Evolutionary conservation across 2,329 filamentous ascomycete species (phyloP), one percentile per base, ranked within the genome.

Genomic region (Metarhizium sp.): DNA sequence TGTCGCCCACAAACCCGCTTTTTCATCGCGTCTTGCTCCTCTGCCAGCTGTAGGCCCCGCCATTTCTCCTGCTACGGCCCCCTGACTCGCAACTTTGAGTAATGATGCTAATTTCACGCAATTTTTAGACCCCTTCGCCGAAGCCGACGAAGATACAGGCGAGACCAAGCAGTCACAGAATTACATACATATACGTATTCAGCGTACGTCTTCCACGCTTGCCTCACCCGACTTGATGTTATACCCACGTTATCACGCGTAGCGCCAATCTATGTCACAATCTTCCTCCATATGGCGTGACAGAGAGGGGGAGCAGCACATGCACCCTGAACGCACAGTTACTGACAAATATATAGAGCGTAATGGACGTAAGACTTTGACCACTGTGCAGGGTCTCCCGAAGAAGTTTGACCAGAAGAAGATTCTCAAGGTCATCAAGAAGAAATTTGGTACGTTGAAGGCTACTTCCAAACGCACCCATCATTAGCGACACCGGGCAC

Each of bases 301-400:
- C 55, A 46, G 46, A 47, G 30, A 10, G 13, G 3, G 36, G 45
- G 20, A 16, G 32, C 25, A 36, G 32, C 18, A 13, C 6, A 18
- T 48, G 16, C 25, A 4, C 13, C 25, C 3, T 14, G 20, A 8
- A 8, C 10, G 14, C 20, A 3, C 30, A 52, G 50, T 50, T 59
- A 56, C 78, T 81, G 65, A 83, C 72, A 57, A 61, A 52, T 55
- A 13, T 25, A 38, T 74, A 97, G 92, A 99, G 81, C 94, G 94
- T 80, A 99, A 99, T 97, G 94, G 94, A 86, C 94, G 94, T 77
- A 99, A 99, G 85, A 97, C 94, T 81, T 84, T 99, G 88, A 99
- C 94, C 69, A 99, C 94, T 69, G 92, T 99, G 70, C 92, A 97
- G 84, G 94, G 94, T 77, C 86, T 99, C 69, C 92, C 94, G 62